Evolutionary conservation across 306 rosid genomes (phyloP).

Genomic region (Morella rubra): DNA sequence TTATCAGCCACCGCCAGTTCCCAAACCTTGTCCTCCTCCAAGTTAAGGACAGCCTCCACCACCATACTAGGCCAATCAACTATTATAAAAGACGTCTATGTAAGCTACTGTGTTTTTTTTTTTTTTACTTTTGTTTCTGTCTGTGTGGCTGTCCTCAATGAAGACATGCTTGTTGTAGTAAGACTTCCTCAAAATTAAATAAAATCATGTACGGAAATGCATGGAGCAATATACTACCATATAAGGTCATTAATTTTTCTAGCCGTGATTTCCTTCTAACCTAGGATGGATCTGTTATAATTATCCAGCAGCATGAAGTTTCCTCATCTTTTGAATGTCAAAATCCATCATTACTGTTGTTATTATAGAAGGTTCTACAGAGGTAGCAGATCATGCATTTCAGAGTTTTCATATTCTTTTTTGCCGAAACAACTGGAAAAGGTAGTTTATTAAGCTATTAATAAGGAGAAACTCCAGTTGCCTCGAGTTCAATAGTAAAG

Average conservation of each 20-base stretch:
- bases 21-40: neutral
- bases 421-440: neutral
- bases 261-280: too few species aligned
- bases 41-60: neutral
- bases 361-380: too few species aligned
- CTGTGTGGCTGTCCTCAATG: neutral
- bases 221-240: neutral
- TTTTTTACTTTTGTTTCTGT: neutral
- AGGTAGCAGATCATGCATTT: neutral
- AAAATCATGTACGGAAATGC: too few species aligned
- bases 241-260: neutral
- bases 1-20: neutral
- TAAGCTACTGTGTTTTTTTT: neutral
- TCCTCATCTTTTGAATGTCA: too few species aligned
- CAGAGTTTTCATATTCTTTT: neutral
- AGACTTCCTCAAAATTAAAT: neutral
- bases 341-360: too few species aligned
- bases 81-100: too few species aligned
- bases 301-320: too few species aligned
- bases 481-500: too few species aligned
- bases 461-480: too few species aligned
- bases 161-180: conserved; percentile 8
- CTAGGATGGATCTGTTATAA: neutral
- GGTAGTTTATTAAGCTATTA: too few species aligned
- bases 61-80: neutral